These are phyloP conservation scores for Umbelopsis sp. DNA, from an alignment of 192 early-diverging fungal genomes.

Conservation along the genomic window DNA sequence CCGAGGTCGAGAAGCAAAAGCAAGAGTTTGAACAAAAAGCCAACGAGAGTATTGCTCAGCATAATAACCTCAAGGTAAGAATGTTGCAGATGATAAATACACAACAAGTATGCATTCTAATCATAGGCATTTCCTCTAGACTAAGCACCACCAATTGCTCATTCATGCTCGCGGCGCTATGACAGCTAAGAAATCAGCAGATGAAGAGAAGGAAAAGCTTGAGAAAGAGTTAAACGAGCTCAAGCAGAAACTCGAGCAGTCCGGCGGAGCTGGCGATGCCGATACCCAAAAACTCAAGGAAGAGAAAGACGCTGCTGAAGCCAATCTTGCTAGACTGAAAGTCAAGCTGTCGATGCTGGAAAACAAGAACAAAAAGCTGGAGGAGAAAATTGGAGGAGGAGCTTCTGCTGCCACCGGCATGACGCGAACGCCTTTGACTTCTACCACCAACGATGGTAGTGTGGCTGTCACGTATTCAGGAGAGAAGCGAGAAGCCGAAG, in stretches of 20 bases:
- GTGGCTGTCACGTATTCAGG: slow-evolving; percentile 10
- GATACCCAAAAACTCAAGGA: slow-evolving; percentile 16
- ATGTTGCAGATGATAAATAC: not conserved
- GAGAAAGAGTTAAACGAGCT: slow-evolving; percentile 14
- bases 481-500: slow-evolving; percentile 5
- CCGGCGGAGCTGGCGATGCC: not conserved
- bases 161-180: slow-evolving; percentile 10
- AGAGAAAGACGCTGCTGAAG: slow-evolving; percentile 12
- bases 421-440: slow-evolving; percentile 8
- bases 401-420: not conserved
- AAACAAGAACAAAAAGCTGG: slow-evolving; percentile 14
- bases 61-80: slow-evolving; percentile 14
- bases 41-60: not conserved
- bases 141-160: slow-evolving; percentile 11
- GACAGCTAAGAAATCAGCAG: slow-evolving; percentile 10
- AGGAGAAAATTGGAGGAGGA: not conserved
- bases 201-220: slow-evolving; percentile 13
- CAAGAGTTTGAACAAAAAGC: slow-evolving; percentile 6
- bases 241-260: not conserved
- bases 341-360: slow-evolving; percentile 8
- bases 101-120: not conserved
- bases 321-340: slow-evolving; percentile 3
- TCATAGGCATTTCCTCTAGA: not conserved
- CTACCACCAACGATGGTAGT: slow-evolving; percentile 9
- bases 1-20: slow-evolving; percentile 6